These are phyloP conservation scores for Calocera cornea DNA, from an alignment of 768 basidiomycete genomes.

Conservation along the genomic window DNA sequence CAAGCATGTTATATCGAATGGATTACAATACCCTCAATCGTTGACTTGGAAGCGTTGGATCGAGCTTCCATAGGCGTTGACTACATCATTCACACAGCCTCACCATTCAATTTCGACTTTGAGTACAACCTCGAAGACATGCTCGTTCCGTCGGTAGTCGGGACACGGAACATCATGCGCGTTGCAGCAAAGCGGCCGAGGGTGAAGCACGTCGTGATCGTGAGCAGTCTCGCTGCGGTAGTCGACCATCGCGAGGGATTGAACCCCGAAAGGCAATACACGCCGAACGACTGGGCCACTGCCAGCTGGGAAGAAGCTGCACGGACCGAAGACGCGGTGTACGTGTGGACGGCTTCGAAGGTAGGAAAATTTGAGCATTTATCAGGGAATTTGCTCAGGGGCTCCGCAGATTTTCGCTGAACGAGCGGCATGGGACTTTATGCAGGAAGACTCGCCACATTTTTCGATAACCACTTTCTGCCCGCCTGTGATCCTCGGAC, in stretches of 20 bases:
- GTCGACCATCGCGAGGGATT: background rate
- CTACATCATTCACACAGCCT: background rate
- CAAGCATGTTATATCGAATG: background rate
- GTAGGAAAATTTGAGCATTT: background rate
- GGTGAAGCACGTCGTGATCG: background rate
- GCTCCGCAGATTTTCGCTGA: background rate
- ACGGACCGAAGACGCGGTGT: background rate
- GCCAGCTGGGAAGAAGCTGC: slow-evolving; percentile 2
- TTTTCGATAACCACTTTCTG: background rate
- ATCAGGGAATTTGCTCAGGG: background rate
- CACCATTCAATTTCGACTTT: background rate
- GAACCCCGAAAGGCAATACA: background rate
- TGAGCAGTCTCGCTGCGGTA: background rate
- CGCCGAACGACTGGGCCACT: background rate
- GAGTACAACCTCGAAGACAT: slow-evolving; percentile 2
- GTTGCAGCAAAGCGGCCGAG: background rate
- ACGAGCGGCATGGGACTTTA: background rate
- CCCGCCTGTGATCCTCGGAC: background rate
- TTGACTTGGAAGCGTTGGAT: background rate
- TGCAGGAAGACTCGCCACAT: background rate
- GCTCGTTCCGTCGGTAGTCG: background rate
- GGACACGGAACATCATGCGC: background rate
- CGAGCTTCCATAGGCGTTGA: background rate
- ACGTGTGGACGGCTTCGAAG: background rate
- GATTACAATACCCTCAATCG: background rate